Conservation (phyloP, 768 basidiomycete genomes). For the Coprinopsis strossmayeri region DNA sequence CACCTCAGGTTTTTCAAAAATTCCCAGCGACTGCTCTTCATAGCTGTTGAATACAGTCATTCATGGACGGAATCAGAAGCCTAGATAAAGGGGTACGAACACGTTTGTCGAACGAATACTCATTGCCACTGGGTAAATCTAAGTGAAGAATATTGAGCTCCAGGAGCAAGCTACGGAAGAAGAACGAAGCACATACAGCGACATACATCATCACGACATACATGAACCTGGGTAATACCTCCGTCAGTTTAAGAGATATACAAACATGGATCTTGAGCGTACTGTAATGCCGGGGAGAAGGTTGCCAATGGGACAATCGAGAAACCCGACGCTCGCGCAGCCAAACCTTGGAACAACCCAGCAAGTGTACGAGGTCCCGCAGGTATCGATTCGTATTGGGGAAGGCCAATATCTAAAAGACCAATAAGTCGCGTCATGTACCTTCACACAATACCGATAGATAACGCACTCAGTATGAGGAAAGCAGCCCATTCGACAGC, state of each 20-base stretch:
- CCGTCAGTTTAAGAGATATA: too few relatives aligned
- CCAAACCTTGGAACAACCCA: conserved; percentile 50
- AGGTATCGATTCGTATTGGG: conserved; percentile 30
- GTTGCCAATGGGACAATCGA: conserved; percentile 38
- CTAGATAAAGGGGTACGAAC: conserved; percentile 22
- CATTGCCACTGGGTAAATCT: conserved; percentile 42
- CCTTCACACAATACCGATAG: too few relatives aligned
- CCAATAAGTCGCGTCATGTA: too few relatives aligned
- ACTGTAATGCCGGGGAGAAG: conserved; percentile 69
- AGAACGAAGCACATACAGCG: conserved; percentile 29
- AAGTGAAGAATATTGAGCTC: conserved; percentile 1
- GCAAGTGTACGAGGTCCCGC: conserved; percentile 32
- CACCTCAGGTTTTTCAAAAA: conserved; percentile 48
- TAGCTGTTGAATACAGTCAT: conserved; percentile 30
- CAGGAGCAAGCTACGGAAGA: conserved; percentile 1
- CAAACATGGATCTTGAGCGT: too few relatives aligned
- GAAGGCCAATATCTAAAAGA: conserved; percentile 34
- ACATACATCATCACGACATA: conserved; percentile 80
- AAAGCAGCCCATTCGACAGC: conserved; percentile 66
- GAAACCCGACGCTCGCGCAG: conserved; percentile 47
- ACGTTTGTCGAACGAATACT: conserved; percentile 65
- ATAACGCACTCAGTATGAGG: conserved; percentile 47
- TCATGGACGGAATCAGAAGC: not conserved
- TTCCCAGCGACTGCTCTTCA: conserved; percentile 66
- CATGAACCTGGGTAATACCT: conserved; percentile 38